Percentiles rank a stretch among this genome's conserved stretches.
Evolutionary conservation across 345 rosid genomes (phyloP).

Genomic region (Adansonia digitata): DNA sequence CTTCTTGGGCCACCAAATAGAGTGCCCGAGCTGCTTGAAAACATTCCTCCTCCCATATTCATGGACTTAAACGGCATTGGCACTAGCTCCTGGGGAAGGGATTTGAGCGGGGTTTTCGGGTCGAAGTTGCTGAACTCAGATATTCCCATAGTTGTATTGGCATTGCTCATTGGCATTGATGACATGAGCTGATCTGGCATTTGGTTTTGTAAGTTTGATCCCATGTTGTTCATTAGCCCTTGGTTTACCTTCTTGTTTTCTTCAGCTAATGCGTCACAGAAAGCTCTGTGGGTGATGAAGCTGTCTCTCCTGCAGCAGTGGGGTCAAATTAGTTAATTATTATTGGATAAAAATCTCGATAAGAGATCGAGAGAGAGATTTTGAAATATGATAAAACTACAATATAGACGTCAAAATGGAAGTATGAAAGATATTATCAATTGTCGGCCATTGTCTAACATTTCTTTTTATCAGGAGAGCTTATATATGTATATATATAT

Average conservation of each 20-base stretch:
- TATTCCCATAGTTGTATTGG: slow-evolving; percentile 26
- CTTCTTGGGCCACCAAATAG: slow-evolving; percentile 41
- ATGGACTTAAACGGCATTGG: not conserved
- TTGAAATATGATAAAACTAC: not conserved
- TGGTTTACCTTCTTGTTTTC: slow-evolving; percentile 72
- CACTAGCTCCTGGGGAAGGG: not conserved
- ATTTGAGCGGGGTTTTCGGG: slow-evolving; percentile 14
- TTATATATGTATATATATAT: not conserved
- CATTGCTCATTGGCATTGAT: slow-evolving; percentile 26
- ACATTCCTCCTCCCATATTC: slow-evolving; percentile 47
- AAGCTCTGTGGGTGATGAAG: slow-evolving; percentile 71
- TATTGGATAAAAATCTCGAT: not conserved
- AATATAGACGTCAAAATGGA: slow-evolving; percentile 32
- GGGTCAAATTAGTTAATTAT: slow-evolving; percentile 14
- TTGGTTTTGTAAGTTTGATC: slow-evolving; percentile 33
- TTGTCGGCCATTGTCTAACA: slow-evolving; percentile 31
- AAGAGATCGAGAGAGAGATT: not conserved
- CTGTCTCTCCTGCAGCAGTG: slow-evolving; percentile 52
- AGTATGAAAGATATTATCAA: slow-evolving; percentile 18
- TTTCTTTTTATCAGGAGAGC: not conserved
- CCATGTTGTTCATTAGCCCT: slow-evolving; percentile 30
- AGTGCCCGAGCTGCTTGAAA: slow-evolving; percentile 43
- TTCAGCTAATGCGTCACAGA: slow-evolving; percentile 69
- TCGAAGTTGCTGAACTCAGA: slow-evolving; percentile 39
- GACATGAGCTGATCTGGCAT: slow-evolving; percentile 43